A percentile compares a stretch with the other conserved stretches of the same genome.
These are phyloP conservation scores for Termitomyces sp. DNA, from an alignment of 768 basidiomycete genomes.

Conservation along the genomic window DNA sequence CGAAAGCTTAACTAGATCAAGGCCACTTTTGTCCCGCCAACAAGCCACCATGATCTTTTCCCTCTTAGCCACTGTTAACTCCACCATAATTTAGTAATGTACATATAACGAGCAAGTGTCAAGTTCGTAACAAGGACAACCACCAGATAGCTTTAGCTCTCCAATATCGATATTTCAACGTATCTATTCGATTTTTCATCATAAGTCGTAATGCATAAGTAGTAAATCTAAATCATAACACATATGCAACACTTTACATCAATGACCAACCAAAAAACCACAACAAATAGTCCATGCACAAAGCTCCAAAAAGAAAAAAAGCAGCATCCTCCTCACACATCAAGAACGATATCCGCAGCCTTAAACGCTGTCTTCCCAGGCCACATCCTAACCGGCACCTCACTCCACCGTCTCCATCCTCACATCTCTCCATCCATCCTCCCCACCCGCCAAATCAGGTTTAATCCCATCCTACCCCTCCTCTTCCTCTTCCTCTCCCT, in stretches of 20 bases:
- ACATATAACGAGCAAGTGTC: too few species aligned
- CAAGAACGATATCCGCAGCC: slow-evolving; percentile 75
- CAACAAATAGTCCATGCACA: too few species aligned
- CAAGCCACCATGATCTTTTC: too few species aligned
- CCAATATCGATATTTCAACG: too few species aligned
- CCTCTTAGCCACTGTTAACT: too few species aligned
- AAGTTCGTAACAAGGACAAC: too few species aligned
- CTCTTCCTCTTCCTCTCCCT: slow-evolving; percentile 30
- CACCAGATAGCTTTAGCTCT: too few species aligned
- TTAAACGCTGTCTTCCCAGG: slow-evolving; percentile 88
- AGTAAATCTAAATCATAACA: background rate
- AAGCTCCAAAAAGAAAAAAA: background rate
- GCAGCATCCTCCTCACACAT: slow-evolving; percentile 34
- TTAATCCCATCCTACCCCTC: slow-evolving; percentile 48
- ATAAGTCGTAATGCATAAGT: too few species aligned
- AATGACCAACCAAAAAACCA: background rate
- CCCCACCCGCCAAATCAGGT: slow-evolving; percentile 41
- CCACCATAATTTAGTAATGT: too few species aligned
- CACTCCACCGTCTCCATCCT: slow-evolving; percentile 89
- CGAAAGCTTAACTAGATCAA: too few species aligned
- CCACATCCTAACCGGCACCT: slow-evolving; percentile 86
- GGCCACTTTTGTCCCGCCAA: too few species aligned
- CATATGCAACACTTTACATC: background rate
- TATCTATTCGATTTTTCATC: too few species aligned
- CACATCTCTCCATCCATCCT: slow-evolving; percentile 64